A percentile compares a stretch with the other conserved stretches of the same genome.
phyloP scores from a whole-genome alignment of 1,284 basidiomycete species.

The Ganoderma meredithae region DNA sequence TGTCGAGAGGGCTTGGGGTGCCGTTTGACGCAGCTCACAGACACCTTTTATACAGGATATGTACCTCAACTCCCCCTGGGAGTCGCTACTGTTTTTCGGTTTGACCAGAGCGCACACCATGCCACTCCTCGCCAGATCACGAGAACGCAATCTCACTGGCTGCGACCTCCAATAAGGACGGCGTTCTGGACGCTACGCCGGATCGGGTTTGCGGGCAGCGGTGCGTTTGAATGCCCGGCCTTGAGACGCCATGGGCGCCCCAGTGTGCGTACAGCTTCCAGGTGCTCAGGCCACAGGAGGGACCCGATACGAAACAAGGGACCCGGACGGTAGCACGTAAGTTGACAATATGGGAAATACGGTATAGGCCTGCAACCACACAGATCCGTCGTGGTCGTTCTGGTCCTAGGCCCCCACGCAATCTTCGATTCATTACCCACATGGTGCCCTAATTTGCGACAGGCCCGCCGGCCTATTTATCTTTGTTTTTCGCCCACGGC shows the following conservation, averaged over 20 bases:
- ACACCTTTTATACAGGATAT: neutral
- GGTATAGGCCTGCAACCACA: conserved; percentile 2
- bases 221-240: conserved; percentile 10
- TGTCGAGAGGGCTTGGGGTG: neutral
- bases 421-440: conserved; percentile 28
- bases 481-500: conserved; percentile 12
- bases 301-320: conserved; percentile 7
- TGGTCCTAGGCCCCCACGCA: conserved; percentile 3
- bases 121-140: neutral
- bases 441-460: conserved; percentile 17
- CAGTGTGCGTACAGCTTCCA: neutral
- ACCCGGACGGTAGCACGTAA: neutral
- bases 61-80: neutral
- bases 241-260: conserved; percentile 9
- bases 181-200: conserved; percentile 15
- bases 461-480: conserved; percentile 11
- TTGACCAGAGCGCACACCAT: conserved; percentile 7
- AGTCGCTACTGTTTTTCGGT: conserved; percentile 4
- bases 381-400: conserved; percentile 8
- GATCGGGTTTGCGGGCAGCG: conserved; percentile 16
- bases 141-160: conserved; percentile 6
- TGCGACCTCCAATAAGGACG: neutral
- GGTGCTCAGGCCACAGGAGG: neutral
- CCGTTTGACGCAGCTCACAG: neutral
- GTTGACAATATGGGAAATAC: conserved; percentile 11